Percentiles rank a stretch among this genome's conserved stretches.
These are phyloP conservation scores for Papiliotrema terrestris DNA, from an alignment of 1,284 basidiomycete genomes.

Conservation along the genomic window DNA sequence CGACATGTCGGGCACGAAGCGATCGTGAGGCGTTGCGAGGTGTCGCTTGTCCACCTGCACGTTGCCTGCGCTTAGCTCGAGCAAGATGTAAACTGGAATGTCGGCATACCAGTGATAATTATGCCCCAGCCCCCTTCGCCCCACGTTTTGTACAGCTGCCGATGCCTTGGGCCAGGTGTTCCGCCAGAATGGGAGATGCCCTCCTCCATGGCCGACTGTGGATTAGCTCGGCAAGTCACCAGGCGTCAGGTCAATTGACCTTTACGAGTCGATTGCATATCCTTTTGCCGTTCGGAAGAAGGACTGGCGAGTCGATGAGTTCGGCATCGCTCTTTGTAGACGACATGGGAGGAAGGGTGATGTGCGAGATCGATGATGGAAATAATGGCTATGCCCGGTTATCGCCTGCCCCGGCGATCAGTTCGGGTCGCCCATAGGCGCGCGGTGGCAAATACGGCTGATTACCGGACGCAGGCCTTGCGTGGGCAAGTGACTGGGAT, in stretches of 20 bases:
- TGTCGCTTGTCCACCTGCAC: slow-evolving; percentile 70
- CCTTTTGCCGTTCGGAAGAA: slow-evolving; percentile 57
- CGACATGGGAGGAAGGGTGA: neutral
- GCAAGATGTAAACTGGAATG: neutral
- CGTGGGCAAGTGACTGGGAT: too few relatives aligned
- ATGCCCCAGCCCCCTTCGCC: slow-evolving; percentile 77
- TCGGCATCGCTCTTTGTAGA: slow-evolving; percentile 15
- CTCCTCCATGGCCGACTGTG: slow-evolving; percentile 78
- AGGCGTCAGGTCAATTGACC: slow-evolving; percentile 28
- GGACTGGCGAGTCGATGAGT: slow-evolving; percentile 51
- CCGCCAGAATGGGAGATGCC: slow-evolving; percentile 71
- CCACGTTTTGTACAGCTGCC: slow-evolving; percentile 72
- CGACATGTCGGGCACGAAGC: slow-evolving; percentile 57
- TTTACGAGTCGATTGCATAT: slow-evolving; percentile 55
- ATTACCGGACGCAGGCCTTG: too few relatives aligned
- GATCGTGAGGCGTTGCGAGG: slow-evolving; percentile 75
- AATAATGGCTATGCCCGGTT: too few relatives aligned
- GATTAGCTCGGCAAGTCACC: neutral
- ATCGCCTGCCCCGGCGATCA: too few relatives aligned
- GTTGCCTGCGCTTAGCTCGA: slow-evolving; percentile 56
- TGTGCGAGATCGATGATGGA: neutral
- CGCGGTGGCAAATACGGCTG: too few relatives aligned
- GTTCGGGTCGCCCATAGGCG: too few relatives aligned
- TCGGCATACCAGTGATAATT: slow-evolving; percentile 65
- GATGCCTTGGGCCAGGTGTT: slow-evolving; percentile 63